Conservation (phyloP, 148 eudicot species). For the Silene conica region DNA sequence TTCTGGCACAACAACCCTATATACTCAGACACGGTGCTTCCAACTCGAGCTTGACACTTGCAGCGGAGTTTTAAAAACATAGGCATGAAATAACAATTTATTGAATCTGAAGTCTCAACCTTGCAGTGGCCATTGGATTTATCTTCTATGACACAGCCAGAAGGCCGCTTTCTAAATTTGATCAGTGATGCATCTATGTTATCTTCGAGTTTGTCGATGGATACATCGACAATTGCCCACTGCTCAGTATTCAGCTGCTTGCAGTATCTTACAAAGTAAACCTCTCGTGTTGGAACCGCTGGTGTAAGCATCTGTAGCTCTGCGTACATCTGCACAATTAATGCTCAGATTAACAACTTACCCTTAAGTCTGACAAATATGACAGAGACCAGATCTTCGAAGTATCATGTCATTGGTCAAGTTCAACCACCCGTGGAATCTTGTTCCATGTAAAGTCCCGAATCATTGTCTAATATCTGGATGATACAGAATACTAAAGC, state of each 20-base stretch:
- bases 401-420: background rate
- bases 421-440: too few relatives aligned
- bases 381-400: background rate
- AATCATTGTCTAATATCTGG: too few relatives aligned
- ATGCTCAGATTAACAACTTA: constrained; percentile 22
- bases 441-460: too few relatives aligned
- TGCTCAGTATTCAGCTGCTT: constrained; percentile 69
- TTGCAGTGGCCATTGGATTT: constrained; percentile 89
- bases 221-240: constrained; percentile 94
- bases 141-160: constrained; percentile 96
- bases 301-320: constrained; percentile 98
- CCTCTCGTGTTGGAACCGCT: constrained; percentile 80
- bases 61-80: too few relatives aligned
- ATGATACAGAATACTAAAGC: too few relatives aligned
- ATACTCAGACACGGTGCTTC: too few relatives aligned
- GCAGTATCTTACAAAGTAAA: constrained; percentile 80
- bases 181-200: constrained; percentile 61
- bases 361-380: background rate
- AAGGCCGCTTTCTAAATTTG: constrained; percentile 79
- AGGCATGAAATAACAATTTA: background rate
- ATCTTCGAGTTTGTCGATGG: constrained; percentile 71
- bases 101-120: constrained; percentile 32
- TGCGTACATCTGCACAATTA: constrained; percentile 69
- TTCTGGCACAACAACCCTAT: too few relatives aligned
- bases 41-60: too few relatives aligned